Conservation (phyloP, 352 stramenopile genomes). For the Phytophthora meadii region DNA sequence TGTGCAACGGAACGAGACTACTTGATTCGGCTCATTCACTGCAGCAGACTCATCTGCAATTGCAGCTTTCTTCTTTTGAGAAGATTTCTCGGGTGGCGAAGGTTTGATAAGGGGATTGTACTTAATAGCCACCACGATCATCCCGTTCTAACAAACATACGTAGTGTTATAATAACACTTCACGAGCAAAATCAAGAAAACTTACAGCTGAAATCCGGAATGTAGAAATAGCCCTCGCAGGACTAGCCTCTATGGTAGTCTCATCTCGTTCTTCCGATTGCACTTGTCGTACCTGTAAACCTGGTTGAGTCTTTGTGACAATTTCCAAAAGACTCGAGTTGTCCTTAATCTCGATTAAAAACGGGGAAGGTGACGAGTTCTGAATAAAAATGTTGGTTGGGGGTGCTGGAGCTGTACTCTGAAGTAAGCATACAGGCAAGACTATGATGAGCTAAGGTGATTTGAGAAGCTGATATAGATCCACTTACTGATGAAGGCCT, state of each 20-base stretch:
- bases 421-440: background rate
- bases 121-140: slow-evolving; percentile 80
- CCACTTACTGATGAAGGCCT: slow-evolving; percentile 38
- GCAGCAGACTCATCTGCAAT: slow-evolving; percentile 4
- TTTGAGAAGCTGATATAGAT: background rate
- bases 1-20: slow-evolving; percentile 62
- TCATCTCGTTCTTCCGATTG: slow-evolving; percentile 17
- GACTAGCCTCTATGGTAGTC: slow-evolving; percentile 6
- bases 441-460: background rate
- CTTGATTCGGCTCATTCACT: slow-evolving; percentile 30
- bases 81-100: slow-evolving; percentile 16
- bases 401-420: slow-evolving; percentile 31
- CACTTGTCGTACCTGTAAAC: background rate
- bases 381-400: slow-evolving; percentile 83
- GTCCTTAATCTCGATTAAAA: slow-evolving; percentile 71
- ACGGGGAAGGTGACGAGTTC: slow-evolving; percentile 66
- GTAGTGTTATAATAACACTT: background rate
- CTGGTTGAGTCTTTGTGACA: slow-evolving; percentile 46
- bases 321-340: slow-evolving; percentile 62
- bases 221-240: slow-evolving; percentile 16
- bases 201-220: slow-evolving; percentile 68
- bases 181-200: slow-evolving; percentile 2
- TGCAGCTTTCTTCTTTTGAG: slow-evolving; percentile 21
- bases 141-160: slow-evolving; percentile 56
- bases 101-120: slow-evolving; percentile 38